These are phyloP conservation scores for Globisporangium cederbergense DNA, from an alignment of 352 stramenopile genomes.

Conservation along the genomic window DNA sequence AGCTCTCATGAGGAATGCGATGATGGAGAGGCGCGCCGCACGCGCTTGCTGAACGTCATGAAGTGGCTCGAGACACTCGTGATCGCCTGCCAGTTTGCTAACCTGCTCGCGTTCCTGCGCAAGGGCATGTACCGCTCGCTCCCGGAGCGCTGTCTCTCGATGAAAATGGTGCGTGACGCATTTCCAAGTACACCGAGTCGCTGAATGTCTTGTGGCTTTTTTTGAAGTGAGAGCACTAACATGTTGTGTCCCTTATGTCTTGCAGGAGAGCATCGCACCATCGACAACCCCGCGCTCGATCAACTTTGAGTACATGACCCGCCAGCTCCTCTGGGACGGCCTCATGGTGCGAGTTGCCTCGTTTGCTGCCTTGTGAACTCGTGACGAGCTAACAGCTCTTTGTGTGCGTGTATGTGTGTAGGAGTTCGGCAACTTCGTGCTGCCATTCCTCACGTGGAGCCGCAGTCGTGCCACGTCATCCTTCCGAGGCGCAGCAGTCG, in stretches of 20 bases:
- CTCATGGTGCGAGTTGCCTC: conserved; percentile 50
- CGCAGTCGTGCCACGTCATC: conserved; percentile 25
- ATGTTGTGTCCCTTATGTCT: neutral
- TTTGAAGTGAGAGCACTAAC: neutral
- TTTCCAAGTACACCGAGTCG: too few species aligned
- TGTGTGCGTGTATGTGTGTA: conserved; percentile 21
- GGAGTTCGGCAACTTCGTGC: conserved; percentile 79
- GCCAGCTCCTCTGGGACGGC: conserved; percentile 77
- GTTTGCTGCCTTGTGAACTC: neutral
- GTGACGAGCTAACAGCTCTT: neutral
- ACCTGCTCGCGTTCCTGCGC: conserved; percentile 69
- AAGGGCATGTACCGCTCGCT: conserved; percentile 74
- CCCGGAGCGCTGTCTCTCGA: conserved; percentile 57
- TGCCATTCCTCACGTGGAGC: conserved; percentile 72
- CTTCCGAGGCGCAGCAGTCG: conserved; percentile 10
- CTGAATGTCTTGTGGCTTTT: too few species aligned
- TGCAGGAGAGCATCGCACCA: conserved; percentile 53
- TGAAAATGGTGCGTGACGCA: conserved; percentile 56
- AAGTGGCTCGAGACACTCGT: conserved; percentile 74
- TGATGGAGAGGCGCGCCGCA: conserved; percentile 21
- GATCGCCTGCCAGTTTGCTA: conserved; percentile 62
- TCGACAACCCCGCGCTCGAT: conserved; percentile 61
- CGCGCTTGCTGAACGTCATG: conserved; percentile 44
- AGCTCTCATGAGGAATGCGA: conserved; percentile 1
- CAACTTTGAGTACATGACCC: conserved; percentile 88